Evolutionary conservation across 768 basidiomycete species (phyloP).

Genomic region (Ephemerocybe angulata): DNA sequence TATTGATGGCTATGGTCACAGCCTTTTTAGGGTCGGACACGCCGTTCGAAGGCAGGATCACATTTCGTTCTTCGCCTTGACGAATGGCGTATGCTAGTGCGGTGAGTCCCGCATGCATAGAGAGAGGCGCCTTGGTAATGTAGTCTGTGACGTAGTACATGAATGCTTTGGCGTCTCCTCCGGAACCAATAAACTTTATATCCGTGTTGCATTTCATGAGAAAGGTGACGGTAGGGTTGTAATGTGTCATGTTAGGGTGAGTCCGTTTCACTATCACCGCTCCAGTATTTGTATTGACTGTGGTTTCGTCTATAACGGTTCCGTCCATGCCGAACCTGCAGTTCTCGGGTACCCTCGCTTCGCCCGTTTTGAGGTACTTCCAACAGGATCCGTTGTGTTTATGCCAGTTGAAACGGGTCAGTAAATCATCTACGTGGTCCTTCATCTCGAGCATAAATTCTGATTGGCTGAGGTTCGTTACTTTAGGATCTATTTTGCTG

Average conservation of each 20-base stretch:
- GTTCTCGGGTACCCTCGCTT: background rate
- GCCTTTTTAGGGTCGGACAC: slow-evolving; percentile 13
- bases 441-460: background rate
- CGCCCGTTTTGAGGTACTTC: background rate
- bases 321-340: background rate
- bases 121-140: slow-evolving; percentile 9
- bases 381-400: background rate
- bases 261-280: background rate
- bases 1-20: background rate
- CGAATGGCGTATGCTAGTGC: slow-evolving; percentile 1
- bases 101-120: slow-evolving; percentile 1
- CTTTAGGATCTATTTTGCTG: background rate
- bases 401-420: background rate
- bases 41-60: background rate
- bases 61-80: background rate
- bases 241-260: background rate
- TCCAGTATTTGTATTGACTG: background rate
- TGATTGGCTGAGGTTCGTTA: background rate
- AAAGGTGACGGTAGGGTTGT: background rate
- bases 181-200: slow-evolving; percentile 7
- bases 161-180: slow-evolving; percentile 1
- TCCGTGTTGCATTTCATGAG: slow-evolving; percentile 9
- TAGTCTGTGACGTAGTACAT: slow-evolving; percentile 14
- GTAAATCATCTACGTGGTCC: background rate
- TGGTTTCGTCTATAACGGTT: background rate